Evolutionary conservation across 2,329 filamentous ascomycete species (phyloP).

Genomic region (Fusarium sp.): DNA sequence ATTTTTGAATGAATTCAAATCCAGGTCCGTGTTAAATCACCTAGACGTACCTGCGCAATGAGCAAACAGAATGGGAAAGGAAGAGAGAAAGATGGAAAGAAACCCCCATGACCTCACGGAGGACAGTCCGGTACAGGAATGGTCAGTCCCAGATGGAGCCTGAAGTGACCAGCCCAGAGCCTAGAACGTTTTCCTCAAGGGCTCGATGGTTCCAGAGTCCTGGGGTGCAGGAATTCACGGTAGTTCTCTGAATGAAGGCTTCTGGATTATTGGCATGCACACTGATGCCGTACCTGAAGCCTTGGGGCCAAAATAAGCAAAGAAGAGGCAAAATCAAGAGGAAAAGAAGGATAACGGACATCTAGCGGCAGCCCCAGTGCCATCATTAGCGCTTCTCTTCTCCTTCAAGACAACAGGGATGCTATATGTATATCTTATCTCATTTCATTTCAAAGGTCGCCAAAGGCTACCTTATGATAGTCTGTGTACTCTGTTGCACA

Average conservation of each 20-base stretch:
- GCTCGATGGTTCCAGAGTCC: slow-evolving; percentile 22
- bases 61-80: not conserved
- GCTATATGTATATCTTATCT: not conserved
- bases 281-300: not conserved
- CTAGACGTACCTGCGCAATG: not conserved
- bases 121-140: slow-evolving; percentile 15
- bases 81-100: not conserved
- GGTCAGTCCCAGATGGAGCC: slow-evolving; percentile 7
- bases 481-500: not conserved
- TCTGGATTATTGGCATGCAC: not conserved
- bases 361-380: slow-evolving; percentile 10
- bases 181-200: slow-evolving; percentile 28
- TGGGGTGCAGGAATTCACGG: slow-evolving; percentile 12
- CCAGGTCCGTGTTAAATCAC: slow-evolving; percentile 2
- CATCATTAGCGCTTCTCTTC: slow-evolving; percentile 9
- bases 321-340: not conserved
- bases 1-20: slow-evolving; percentile 13
- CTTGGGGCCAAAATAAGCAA: not conserved
- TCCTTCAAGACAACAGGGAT: slow-evolving; percentile 10
- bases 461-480: not conserved
- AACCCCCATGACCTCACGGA: not conserved
- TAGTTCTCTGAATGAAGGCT: not conserved
- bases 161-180: slow-evolving; percentile 17
- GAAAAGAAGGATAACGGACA: not conserved
- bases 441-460: not conserved